Conservation (phyloP, 2,329 filamentous ascomycete species). For the Diaporthe sp. region DNA sequence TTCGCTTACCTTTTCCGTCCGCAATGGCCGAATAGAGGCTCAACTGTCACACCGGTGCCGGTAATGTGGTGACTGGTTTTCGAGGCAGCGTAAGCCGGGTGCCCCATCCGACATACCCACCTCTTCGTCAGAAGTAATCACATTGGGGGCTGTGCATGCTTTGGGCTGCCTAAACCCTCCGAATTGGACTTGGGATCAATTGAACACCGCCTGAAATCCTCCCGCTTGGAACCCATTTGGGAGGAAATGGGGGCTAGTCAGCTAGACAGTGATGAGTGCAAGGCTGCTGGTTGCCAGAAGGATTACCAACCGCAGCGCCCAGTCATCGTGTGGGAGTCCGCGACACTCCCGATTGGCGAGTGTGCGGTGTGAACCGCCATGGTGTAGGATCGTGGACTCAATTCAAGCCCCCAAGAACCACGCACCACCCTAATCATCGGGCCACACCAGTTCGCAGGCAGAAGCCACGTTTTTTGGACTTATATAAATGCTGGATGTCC, state of each 20-base stretch:
- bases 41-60: slow-evolving; percentile 2
- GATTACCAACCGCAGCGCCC: slow-evolving; percentile 26
- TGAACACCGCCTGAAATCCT: slow-evolving; percentile 6
- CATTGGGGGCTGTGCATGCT: slow-evolving; percentile 17
- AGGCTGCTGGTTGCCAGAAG: neutral
- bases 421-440: neutral
- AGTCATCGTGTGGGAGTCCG: neutral
- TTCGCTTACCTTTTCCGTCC: neutral
- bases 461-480: neutral
- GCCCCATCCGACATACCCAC: slow-evolving; percentile 8
- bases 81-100: slow-evolving; percentile 22
- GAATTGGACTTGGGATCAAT: slow-evolving; percentile 15
- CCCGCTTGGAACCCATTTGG: neutral
- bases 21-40: neutral
- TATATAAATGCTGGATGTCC: neutral
- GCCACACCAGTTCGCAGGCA: slow-evolving; percentile 26
- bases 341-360: slow-evolving; percentile 19
- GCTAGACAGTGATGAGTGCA: neutral
- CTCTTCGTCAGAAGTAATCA: slow-evolving; percentile 15
- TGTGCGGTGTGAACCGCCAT: neutral
- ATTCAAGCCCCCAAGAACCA: neutral
- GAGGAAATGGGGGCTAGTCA: neutral
- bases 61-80: neutral
- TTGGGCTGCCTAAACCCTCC: slow-evolving; percentile 14
- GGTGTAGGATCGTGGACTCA: slow-evolving; percentile 25